Conservation (phyloP, 2,329 filamentous ascomycete species). For the Didymella arachidicola region DNA sequence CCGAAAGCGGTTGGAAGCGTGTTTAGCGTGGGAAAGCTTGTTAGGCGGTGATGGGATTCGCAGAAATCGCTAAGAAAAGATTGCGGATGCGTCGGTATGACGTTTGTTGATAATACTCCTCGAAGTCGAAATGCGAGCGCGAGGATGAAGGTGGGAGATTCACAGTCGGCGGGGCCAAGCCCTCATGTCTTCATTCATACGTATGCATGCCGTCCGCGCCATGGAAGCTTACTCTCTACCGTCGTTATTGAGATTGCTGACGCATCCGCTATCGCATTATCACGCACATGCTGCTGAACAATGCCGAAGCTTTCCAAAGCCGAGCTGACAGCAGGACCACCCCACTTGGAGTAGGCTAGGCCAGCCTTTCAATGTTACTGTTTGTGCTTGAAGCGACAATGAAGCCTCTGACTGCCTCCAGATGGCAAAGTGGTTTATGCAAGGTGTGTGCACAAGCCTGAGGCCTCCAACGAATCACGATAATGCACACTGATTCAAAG, state of each 20-base stretch:
- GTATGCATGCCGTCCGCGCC: conserved; percentile 1
- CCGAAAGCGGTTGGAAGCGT: conserved; percentile 11
- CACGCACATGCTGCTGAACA: conserved; percentile 17
- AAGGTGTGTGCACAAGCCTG: conserved; percentile 14
- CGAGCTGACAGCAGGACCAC: conserved; percentile 9
- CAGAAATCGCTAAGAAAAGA: conserved; percentile 7
- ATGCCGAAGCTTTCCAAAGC: conserved; percentile 20
- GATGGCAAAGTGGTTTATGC: conserved; percentile 5
- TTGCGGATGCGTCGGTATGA: conserved; percentile 22
- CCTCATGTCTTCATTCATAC: background rate
- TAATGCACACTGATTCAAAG: conserved; percentile 2
- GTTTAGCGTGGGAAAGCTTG: conserved; percentile 21
- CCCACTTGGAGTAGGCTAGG: conserved; percentile 17
- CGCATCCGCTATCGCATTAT: conserved; percentile 6
- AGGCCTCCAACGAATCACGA: conserved; percentile 11
- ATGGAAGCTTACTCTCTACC: background rate
- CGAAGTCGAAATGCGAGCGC: background rate
- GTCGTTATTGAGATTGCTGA: conserved; percentile 1
- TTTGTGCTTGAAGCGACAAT: conserved; percentile 1
- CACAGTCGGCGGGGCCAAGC: background rate
- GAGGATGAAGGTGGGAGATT: background rate
- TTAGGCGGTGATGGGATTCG: conserved; percentile 10
- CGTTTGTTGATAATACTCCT: conserved; percentile 10
- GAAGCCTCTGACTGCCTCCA: conserved; percentile 9
- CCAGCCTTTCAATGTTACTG: conserved; percentile 5